A percentile compares a stretch with the other conserved stretches of the same genome.
phyloP scores from a whole-genome alignment of 441 rosid genomes.

The Croton setiger region DNA sequence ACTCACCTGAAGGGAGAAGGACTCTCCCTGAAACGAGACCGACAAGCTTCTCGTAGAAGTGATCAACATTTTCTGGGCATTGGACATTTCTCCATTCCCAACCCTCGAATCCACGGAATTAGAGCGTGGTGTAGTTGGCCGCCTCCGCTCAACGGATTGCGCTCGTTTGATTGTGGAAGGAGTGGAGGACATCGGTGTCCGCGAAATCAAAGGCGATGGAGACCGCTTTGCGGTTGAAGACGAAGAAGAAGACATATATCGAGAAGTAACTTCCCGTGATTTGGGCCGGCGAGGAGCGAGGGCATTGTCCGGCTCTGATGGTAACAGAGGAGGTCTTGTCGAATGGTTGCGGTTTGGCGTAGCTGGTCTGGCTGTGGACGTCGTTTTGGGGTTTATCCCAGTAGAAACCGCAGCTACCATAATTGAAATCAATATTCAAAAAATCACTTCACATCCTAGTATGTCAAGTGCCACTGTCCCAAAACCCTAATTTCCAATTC shows the following conservation, averaged over 20 bases:
- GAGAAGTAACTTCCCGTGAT: constrained; percentile 63
- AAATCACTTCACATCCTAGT: constrained; percentile 25
- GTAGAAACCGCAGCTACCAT: constrained; percentile 72
- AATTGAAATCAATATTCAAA: constrained; percentile 4
- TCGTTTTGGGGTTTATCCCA: constrained; percentile 40
- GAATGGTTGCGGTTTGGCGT: constrained; percentile 22
- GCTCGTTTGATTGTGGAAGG: constrained; percentile 53
- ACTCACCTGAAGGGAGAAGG: constrained; percentile 57
- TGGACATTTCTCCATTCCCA: constrained; percentile 35
- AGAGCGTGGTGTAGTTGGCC: constrained; percentile 41
- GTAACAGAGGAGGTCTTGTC: constrained; percentile 46
- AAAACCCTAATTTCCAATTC: constrained; percentile 30
- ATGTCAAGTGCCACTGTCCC: constrained; percentile 18
- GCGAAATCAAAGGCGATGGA: constrained; percentile 60
- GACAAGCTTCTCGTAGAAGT: constrained; percentile 77
- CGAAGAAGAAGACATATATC: constrained; percentile 53
- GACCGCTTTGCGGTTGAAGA: constrained; percentile 48
- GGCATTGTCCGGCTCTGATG: constrained; percentile 66
- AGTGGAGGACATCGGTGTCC: constrained; percentile 34
- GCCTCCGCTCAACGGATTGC: constrained; percentile 65
- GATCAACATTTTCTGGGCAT: constrained; percentile 62
- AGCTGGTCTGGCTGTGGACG: constrained; percentile 11
- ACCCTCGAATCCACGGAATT: constrained; percentile 39
- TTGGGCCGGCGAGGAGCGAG: constrained; percentile 52
- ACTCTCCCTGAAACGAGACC: constrained; percentile 80